Conservation (phyloP, 352 stramenopile genomes). For the Elongisporangium anandrum region DNA sequence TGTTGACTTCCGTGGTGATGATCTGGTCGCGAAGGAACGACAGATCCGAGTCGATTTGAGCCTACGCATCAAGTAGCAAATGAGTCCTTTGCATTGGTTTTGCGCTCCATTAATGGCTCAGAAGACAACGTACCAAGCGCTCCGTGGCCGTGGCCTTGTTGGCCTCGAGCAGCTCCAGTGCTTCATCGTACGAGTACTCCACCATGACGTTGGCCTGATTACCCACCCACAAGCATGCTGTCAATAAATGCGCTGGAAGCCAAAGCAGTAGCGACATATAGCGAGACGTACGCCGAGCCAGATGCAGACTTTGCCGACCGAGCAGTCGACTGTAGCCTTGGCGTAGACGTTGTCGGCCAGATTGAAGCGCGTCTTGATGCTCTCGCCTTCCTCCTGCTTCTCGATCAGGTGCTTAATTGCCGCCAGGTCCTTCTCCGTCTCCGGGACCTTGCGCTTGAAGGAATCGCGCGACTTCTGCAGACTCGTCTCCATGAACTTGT, state of each 20-base stretch:
- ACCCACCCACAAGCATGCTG: background rate
- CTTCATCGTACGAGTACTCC: conserved; percentile 97
- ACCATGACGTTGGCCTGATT: conserved; percentile 93
- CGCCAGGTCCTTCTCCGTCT: conserved; percentile 84
- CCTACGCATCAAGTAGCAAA: conserved; percentile 14
- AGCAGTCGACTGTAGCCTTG: conserved; percentile 90
- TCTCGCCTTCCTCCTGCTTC: conserved; percentile 72
- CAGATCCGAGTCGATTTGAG: conserved; percentile 88
- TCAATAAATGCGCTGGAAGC: no score
- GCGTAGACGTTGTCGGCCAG: conserved; percentile 94
- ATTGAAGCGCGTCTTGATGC: conserved; percentile 91
- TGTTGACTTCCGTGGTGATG: conserved; percentile 97
- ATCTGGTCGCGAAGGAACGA: conserved; percentile 95
- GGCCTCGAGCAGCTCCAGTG: conserved; percentile 81
- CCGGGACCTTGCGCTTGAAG: conserved; percentile 89
- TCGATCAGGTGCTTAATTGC: conserved; percentile 42
- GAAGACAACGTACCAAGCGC: conserved; percentile 38
- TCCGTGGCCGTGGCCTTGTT: conserved; percentile 72
- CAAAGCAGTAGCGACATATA: background rate
- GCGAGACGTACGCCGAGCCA: conserved; percentile 87
- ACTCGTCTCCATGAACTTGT: conserved; percentile 89
- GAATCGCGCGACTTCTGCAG: conserved; percentile 82
- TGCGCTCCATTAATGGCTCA: no score
- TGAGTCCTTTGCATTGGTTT: conserved; percentile 1
- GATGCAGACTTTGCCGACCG: conserved; percentile 92